phyloP scores from a whole-genome alignment of 495 filamentous ascomycete species.

The Xylaria castorea region DNA sequence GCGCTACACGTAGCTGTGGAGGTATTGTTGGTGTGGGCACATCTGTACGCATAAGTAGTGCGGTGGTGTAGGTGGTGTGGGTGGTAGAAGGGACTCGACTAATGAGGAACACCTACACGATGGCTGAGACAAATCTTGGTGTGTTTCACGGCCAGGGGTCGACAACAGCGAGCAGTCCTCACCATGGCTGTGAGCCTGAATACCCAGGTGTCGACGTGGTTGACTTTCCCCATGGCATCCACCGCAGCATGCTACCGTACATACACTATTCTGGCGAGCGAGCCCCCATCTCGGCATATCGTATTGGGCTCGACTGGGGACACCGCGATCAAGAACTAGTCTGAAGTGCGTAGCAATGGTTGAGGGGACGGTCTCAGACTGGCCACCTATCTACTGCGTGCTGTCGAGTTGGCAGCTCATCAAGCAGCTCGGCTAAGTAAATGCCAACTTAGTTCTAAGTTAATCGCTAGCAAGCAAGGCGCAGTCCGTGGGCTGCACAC shows the following conservation, averaged over 20 bases:
- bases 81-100: slow-evolving; percentile 17
- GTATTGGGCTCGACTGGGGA: not conserved
- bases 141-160: slow-evolving; percentile 17
- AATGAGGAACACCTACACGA: slow-evolving; percentile 17
- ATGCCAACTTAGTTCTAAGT: slow-evolving; percentile 6
- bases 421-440: not conserved
- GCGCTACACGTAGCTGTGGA: slow-evolving; percentile 6
- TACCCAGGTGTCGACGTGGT: slow-evolving; percentile 13
- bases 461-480: slow-evolving; percentile 24
- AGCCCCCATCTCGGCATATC: slow-evolving; percentile 17
- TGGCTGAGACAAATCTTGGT: slow-evolving; percentile 21
- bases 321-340: not conserved
- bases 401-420: slow-evolving; percentile 17
- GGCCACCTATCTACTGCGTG: slow-evolving; percentile 4
- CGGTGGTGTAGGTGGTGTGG: not conserved
- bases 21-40: slow-evolving; percentile 13
- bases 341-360: not conserved
- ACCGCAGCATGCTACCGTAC: not conserved
- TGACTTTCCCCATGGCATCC: slow-evolving; percentile 7
- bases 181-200: slow-evolving; percentile 10
- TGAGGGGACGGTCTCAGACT: slow-evolving; percentile 16
- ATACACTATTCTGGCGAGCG: not conserved
- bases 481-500: slow-evolving; percentile 18
- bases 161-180: not conserved
- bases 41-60: not conserved